Evolutionary conservation across 805 yeast species (phyloP).

Genomic region (Myxozyma kluyveri): DNA sequence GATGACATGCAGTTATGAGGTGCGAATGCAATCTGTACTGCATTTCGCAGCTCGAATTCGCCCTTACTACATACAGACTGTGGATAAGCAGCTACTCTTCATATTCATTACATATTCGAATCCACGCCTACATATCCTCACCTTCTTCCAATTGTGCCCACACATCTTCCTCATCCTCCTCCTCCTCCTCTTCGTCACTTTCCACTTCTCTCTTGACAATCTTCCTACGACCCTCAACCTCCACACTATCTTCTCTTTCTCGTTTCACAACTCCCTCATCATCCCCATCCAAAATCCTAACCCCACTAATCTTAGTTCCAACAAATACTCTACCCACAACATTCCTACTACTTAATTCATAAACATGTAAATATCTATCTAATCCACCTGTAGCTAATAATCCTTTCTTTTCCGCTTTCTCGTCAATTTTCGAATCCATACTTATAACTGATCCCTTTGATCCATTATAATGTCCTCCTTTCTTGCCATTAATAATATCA

Average conservation of each 20-base stretch:
- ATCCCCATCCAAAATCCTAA: constrained; percentile 46
- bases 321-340: constrained; percentile 68
- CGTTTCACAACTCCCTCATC: neutral
- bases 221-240: neutral
- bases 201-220: neutral
- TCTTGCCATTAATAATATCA: constrained; percentile 49
- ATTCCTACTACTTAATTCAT: constrained; percentile 57
- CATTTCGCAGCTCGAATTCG: too few relatives aligned
- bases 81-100: too few relatives aligned
- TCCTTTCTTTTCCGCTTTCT: constrained; percentile 6
- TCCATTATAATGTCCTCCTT: constrained; percentile 62
- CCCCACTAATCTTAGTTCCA: constrained; percentile 65
- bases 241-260: neutral
- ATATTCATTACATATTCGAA: too few relatives aligned
- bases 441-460: constrained; percentile 58
- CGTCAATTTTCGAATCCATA: constrained; percentile 10
- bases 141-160: constrained; percentile 12
- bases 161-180: neutral
- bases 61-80: too few relatives aligned
- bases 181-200: constrained; percentile 3
- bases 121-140: too few relatives aligned
- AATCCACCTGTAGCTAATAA: constrained; percentile 75
- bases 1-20: too few relatives aligned
- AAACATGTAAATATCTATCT: constrained; percentile 82
- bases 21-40: too few relatives aligned